Evolutionary conservation across 2,329 filamentous ascomycete species (phyloP).

Genomic region (Aspergillus sp.): DNA sequence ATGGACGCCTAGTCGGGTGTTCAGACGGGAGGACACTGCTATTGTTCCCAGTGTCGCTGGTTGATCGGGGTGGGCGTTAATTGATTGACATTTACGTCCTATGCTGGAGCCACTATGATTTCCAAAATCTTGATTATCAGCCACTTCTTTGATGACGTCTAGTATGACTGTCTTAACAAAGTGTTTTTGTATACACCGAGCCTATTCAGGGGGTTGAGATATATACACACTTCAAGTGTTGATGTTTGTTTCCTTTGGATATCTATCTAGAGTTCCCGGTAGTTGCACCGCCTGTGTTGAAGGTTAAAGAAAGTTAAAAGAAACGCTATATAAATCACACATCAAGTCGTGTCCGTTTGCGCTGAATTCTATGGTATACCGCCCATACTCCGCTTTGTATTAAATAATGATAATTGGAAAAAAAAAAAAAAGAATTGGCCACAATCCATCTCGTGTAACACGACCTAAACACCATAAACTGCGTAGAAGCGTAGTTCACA

Average conservation of each 20-base stretch:
- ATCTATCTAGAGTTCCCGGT: background rate
- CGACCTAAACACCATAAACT: background rate
- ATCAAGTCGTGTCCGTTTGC: slow-evolving; percentile 12
- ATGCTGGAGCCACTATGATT: too few relatives aligned
- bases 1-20: too few relatives aligned
- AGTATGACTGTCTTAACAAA: background rate
- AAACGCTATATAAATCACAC: slow-evolving; percentile 10
- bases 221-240: background rate
- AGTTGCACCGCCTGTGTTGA: background rate
- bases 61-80: too few relatives aligned
- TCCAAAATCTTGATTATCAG: too few relatives aligned
- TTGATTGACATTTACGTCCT: too few relatives aligned
- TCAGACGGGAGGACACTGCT: too few relatives aligned
- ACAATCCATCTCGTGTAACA: background rate
- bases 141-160: background rate
- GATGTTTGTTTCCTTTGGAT: background rate
- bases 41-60: too few relatives aligned
- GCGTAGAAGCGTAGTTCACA: background rate
- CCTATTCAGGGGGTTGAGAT: background rate
- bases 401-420: background rate
- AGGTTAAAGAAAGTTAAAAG: background rate
- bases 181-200: background rate
- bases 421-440: background rate
- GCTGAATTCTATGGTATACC: slow-evolving; percentile 8
- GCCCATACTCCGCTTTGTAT: background rate